Evolutionary conservation across 768 basidiomycete species (phyloP).

Genomic region (Suillus luteus): DNA sequence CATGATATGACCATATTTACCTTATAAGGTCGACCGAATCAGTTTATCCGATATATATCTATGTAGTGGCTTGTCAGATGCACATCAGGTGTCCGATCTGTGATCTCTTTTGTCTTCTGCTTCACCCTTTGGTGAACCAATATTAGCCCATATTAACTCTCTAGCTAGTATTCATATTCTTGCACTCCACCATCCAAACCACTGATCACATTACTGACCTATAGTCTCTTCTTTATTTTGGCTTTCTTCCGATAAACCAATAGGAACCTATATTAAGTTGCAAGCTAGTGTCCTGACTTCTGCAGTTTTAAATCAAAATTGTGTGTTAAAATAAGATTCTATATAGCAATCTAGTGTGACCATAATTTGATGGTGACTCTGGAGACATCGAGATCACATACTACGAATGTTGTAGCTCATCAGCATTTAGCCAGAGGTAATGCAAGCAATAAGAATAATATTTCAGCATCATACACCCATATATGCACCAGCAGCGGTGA

Average conservation of each 20-base stretch:
- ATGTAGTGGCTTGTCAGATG: no score
- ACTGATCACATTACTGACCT: not conserved
- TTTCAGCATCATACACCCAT: no score
- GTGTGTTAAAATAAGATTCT: not conserved
- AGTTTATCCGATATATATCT: no score
- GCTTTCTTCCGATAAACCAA: not conserved
- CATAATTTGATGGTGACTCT: not conserved
- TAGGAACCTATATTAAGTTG: not conserved
- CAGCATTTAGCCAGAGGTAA: not conserved
- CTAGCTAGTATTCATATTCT: no score
- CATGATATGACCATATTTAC: no score
- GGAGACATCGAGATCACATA: not conserved
- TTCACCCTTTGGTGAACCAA: no score
- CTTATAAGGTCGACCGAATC: no score
- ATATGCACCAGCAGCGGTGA: no score
- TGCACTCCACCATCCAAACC: not conserved
- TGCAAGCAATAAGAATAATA: no score
- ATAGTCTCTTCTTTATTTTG: not conserved
- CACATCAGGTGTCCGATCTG: no score
- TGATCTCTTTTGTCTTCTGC: no score
- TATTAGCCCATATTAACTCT: no score
- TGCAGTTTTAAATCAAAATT: not conserved
- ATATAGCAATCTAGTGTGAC: not conserved
- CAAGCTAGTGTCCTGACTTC: not conserved
- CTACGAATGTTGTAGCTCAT: not conserved